Conservation (phyloP, 1,139 yeast genomes). For the Blastobotrys arbuscula region DNA sequence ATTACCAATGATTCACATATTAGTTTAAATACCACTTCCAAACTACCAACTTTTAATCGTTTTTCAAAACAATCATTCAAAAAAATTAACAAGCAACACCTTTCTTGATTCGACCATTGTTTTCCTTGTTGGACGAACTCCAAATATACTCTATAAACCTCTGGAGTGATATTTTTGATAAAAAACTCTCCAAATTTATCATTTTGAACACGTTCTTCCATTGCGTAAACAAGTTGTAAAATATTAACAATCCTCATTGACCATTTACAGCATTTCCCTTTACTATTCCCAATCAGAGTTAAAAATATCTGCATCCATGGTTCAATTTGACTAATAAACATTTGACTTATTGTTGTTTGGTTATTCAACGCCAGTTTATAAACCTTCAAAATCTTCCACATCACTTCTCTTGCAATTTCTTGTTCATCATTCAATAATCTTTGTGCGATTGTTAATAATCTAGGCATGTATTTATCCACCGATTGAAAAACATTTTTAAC, state of each 20-base stretch:
- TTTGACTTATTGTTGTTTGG: constrained; percentile 4
- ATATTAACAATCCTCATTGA: constrained; percentile 16
- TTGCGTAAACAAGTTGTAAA: constrained; percentile 15
- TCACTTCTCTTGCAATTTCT: constrained; percentile 14
- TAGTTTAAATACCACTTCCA: neutral
- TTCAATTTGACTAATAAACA: constrained; percentile 2
- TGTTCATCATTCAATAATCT: constrained; percentile 5
- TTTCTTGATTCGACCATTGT: constrained; percentile 7
- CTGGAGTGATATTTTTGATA: constrained; percentile 15
- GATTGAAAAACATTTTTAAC: constrained; percentile 4
- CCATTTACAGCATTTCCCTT: constrained; percentile 20
- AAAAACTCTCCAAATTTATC: constrained; percentile 7
- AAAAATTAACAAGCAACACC: constrained; percentile 13
- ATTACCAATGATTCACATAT: constrained; percentile 6
- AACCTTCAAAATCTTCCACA: constrained; percentile 20
- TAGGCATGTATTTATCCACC: constrained; percentile 14
- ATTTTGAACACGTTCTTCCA: neutral
- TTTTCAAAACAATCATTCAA: constrained; percentile 11
- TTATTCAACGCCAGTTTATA: constrained; percentile 14
- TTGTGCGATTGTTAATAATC: constrained; percentile 13
- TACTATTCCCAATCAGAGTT: constrained; percentile 8
- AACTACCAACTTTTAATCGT: neutral
- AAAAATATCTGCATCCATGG: constrained; percentile 18
- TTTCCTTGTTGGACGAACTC: neutral
- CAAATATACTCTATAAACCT: constrained; percentile 12